These are phyloP conservation scores for Phaeotremella skinneri DNA, from an alignment of 768 basidiomycete species.

Conservation along the genomic window DNA sequence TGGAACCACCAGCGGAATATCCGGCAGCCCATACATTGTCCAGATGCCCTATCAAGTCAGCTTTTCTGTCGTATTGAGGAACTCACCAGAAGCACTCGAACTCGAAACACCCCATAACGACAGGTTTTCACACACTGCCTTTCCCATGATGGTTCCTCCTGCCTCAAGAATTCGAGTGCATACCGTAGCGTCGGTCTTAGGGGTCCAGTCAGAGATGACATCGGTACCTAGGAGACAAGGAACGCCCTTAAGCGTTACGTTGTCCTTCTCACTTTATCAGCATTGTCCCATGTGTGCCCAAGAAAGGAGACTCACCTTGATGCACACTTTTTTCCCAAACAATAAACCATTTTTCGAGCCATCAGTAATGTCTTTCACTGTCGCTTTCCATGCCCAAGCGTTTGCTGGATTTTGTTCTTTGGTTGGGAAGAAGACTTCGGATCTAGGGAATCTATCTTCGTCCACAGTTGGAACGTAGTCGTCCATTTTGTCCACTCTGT, in stretches of 20 bases:
- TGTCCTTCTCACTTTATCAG: conserved; percentile 32
- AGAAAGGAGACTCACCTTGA: conserved; percentile 50
- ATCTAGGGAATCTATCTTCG: conserved; percentile 23
- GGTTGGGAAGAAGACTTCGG: conserved; percentile 18
- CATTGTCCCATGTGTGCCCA: background rate
- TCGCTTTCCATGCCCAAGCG: conserved; percentile 42
- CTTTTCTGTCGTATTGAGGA: background rate
- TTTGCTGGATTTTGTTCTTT: conserved; percentile 30
- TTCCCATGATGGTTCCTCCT: conserved; percentile 54
- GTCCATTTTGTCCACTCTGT: conserved; percentile 26
- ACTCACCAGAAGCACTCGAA: conserved; percentile 28
- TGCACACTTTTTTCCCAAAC: conserved; percentile 52
- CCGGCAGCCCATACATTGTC: conserved; percentile 55
- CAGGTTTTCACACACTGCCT: conserved; percentile 53
- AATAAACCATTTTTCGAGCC: conserved; percentile 40
- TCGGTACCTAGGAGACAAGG: conserved; percentile 55
- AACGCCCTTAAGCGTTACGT: conserved; percentile 54
- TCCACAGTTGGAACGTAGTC: conserved; percentile 35
- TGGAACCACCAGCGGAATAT: conserved; percentile 55
- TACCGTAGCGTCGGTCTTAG: conserved; percentile 55
- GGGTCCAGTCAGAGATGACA: conserved; percentile 50
- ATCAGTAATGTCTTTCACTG: conserved; percentile 17
- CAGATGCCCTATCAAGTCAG: conserved; percentile 43
- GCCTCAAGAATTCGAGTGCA: conserved; percentile 56
- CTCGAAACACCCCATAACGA: conserved; percentile 28